Percentiles rank a stretch among this genome's conserved stretches.
Conservation (phyloP, 2,329 filamentous ascomycete species). For the Metarhizium robertsii region DNA sequence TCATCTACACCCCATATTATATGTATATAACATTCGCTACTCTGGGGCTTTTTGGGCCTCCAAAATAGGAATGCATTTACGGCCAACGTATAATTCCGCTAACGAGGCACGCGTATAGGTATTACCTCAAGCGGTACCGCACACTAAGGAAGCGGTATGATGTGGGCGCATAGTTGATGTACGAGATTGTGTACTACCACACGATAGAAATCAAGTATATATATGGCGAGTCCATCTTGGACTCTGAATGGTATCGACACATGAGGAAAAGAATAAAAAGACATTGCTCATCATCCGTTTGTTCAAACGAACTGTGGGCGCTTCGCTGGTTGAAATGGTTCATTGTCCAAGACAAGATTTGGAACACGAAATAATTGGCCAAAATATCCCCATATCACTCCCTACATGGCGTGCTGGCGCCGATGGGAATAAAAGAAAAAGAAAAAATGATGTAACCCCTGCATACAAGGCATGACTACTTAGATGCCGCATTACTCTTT, state of each 20-base stretch:
- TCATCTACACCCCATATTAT: too few relatives aligned
- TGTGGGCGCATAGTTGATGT: conserved; percentile 19
- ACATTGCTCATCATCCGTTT: neutral
- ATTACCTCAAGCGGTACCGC: conserved; percentile 87
- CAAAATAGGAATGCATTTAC: neutral
- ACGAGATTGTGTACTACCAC: neutral
- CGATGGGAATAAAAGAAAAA: neutral
- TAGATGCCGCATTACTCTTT: conserved; percentile 3
- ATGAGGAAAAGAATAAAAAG: neutral
- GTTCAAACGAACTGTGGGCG: neutral
- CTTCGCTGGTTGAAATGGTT: neutral
- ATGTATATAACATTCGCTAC: neutral
- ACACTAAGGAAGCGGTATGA: conserved; percentile 75
- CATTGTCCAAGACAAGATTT: neutral
- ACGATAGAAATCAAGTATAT: neutral
- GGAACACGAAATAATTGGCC: neutral
- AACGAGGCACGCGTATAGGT: conserved; percentile 39
- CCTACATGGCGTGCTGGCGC: neutral
- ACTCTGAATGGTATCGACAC: neutral
- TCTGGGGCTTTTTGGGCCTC: neutral
- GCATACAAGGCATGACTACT: neutral
- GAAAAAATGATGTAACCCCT: neutral
- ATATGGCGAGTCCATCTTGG: neutral
- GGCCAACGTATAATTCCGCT: neutral
- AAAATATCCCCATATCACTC: neutral